These are phyloP conservation scores for Lepidium sativum DNA, from an alignment of 345 rosid genomes.

Conservation along the genomic window DNA sequence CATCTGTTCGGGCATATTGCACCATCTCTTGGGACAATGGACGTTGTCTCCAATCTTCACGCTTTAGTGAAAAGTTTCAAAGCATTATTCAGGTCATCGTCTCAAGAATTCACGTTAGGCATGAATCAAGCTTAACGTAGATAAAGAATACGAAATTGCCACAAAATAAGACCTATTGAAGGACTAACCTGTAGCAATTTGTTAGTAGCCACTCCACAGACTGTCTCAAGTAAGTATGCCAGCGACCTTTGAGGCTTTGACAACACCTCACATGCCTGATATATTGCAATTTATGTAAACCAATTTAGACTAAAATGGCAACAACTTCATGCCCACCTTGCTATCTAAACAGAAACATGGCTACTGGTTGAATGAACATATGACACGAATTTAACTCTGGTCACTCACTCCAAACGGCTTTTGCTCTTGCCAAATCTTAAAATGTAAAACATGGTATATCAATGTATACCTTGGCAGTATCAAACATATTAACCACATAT, in stretches of 20 bases:
- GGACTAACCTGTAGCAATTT: slow-evolving; percentile 72
- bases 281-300: slow-evolving; percentile 6
- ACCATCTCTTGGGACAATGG: slow-evolving; percentile 73
- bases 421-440: background rate
- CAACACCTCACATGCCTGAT: slow-evolving; percentile 79
- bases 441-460: background rate
- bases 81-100: background rate
- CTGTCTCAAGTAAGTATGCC: slow-evolving; percentile 80
- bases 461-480: slow-evolving; percentile 74
- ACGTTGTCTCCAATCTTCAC: slow-evolving; percentile 99
- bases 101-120: background rate
- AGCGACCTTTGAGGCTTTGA: slow-evolving; percentile 83
- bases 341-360: background rate
- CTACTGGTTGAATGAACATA: background rate
- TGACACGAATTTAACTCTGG: background rate
- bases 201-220: slow-evolving; percentile 66
- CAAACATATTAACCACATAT: slow-evolving; percentile 84
- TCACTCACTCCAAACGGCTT: background rate
- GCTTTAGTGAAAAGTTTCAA: slow-evolving; percentile 38
- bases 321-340: background rate
- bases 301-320: background rate
- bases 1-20: slow-evolving; percentile 73
- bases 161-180: background rate
- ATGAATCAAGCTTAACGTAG: slow-evolving; percentile 3
- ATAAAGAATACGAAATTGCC: background rate